Base-by-base conservation (phyloP, 2,329 filamentous ascomycete genomes). In the Pseudogymnoascus sp. region DNA sequence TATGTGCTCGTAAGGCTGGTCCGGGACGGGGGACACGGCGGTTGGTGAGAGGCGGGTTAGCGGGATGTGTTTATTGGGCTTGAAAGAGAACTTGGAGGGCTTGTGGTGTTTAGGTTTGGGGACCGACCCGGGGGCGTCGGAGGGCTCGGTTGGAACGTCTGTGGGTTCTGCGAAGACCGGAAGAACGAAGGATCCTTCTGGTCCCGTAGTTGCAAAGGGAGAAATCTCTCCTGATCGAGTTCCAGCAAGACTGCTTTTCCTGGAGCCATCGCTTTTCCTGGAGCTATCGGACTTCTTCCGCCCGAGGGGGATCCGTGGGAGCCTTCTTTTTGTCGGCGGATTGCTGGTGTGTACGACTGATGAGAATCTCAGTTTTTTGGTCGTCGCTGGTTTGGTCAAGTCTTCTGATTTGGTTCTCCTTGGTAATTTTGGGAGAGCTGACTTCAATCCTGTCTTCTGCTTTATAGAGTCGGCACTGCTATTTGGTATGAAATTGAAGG, bases 401-500 rank as follows among this genome's bases (percentile, higher is more conserved):
- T 20, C 43, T 2, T 32, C 28, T 32, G 47, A 54, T 54, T 54
- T 54, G 47, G 47, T 20, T 20, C 16, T 18, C 28, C 47, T 28
- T 6, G n/a, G 25, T 2, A 54, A 4, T 20, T 30, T 54, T 20
- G 47, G 47, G 6, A 54, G 47, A 11, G n/a, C 18, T 7, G 47
- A 32, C n/a, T 32, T 54, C 2, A 28, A 54, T 54, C 28, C 25
- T 5, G n/a, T 14, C 11, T 28, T 6, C 28, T 14, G 25, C n/a
- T 32, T 32, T 14, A 28, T 28, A 18, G 28, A 0, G 47, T 32
- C 47, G 16, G 47, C 4, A 32, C 28, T 54, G 8, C 12, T 32
- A n/a, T 54, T 54, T 4, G 47, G 47, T 54, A 54, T 54, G n/a
- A 54, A 54, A 32, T 54, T 54, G 11, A 54, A 54, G 2, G 47